A percentile compares a stretch with the other conserved stretches of the same genome.
Evolutionary conservation across 345 rosid species (phyloP).

Genomic region (Populus davidiana): DNA sequence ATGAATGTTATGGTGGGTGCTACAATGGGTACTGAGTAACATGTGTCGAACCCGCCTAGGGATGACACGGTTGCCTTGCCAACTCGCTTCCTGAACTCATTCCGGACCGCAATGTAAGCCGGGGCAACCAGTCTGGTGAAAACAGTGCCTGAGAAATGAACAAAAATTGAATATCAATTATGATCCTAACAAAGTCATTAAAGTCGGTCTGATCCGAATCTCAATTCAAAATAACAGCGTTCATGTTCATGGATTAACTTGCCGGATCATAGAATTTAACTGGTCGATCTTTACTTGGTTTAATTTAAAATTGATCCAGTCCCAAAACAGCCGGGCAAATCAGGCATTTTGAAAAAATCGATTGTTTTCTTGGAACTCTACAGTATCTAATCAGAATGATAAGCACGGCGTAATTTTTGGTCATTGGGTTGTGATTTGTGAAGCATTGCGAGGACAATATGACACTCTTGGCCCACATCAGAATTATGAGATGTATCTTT

Average conservation of each 20-base stretch:
- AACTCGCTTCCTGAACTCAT: conserved; percentile 62
- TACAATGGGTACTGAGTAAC: conserved; percentile 66
- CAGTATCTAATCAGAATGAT: not conserved
- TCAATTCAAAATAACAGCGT: too few species aligned
- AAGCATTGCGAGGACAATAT: not conserved
- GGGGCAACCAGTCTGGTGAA: conserved; percentile 72
- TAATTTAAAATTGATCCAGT: too few species aligned
- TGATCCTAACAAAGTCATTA: not conserved
- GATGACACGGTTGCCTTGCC: conserved; percentile 54
- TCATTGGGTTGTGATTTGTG: not conserved
- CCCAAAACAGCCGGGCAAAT: too few species aligned
- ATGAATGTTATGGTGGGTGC: conserved; percentile 73
- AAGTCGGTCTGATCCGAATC: too few species aligned
- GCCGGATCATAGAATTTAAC: too few species aligned
- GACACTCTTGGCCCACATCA: conserved; percentile 2
- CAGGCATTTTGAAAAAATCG: not conserved
- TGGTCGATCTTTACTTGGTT: too few species aligned
- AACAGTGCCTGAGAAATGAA: conserved; percentile 52
- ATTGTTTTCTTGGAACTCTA: too few species aligned
- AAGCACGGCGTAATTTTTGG: not conserved
- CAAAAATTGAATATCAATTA: too few species aligned
- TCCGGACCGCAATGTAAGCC: conserved; percentile 66
- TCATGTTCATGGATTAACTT: too few species aligned
- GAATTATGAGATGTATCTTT: not conserved
- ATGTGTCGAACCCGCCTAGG: conserved; percentile 94